phyloP scores from a whole-genome alignment of 306 rosid genomes.

The Betula pendula region DNA sequence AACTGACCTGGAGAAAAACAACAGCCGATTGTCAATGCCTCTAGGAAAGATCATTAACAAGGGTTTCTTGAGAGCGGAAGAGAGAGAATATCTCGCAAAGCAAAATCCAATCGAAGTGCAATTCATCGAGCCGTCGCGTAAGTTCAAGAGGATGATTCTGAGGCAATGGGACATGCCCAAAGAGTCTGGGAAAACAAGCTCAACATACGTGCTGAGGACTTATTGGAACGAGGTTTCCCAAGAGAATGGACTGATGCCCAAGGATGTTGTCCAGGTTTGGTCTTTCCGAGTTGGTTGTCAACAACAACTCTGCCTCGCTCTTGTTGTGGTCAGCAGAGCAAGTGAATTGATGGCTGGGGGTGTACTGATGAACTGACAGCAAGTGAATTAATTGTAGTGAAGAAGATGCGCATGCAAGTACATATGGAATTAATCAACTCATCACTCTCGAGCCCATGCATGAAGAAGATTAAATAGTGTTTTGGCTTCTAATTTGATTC shows the following conservation, averaged over 20 bases:
- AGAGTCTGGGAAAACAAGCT: background rate
- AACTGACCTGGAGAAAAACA: background rate
- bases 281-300: background rate
- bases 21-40: background rate
- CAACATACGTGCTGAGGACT: constrained; percentile 3
- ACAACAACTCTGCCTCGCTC: background rate
- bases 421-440: too few species aligned
- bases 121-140: background rate
- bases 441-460: too few species aligned
- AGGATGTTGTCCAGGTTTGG: background rate
- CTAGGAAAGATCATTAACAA: background rate
- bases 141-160: background rate
- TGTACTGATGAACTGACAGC: background rate
- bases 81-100: background rate
- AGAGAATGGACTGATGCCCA: background rate
- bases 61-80: background rate
- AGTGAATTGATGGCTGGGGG: too few species aligned
- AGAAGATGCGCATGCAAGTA: too few species aligned
- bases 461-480: too few species aligned
- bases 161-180: constrained; percentile 4
- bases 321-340: background rate
- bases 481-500: too few species aligned
- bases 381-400: too few species aligned
- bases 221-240: background rate
- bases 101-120: background rate